Evolutionary conservation across 768 basidiomycete genomes (phyloP).

Genomic region (Chalciporus pseudorubinellus): DNA sequence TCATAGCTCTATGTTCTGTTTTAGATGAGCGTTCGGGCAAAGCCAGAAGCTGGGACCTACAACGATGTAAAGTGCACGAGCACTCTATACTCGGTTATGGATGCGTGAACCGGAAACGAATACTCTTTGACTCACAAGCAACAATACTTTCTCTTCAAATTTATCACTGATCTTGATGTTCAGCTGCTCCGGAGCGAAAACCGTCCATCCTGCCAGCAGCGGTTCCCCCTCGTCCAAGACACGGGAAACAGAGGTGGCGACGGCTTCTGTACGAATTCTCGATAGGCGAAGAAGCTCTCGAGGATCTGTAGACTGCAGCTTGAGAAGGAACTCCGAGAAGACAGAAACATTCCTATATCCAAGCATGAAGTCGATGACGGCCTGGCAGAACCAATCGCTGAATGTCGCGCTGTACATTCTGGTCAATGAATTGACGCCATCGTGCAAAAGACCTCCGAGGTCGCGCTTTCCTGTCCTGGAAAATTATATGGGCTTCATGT

Average conservation of each 20-base stretch:
- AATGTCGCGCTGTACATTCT: slow-evolving; percentile 88
- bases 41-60: slow-evolving; percentile 42
- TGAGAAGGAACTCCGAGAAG: slow-evolving; percentile 91
- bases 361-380: slow-evolving; percentile 89
- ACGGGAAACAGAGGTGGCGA: slow-evolving; percentile 81
- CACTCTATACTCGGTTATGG: slow-evolving; percentile 26
- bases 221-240: slow-evolving; percentile 76
- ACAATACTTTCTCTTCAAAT: slow-evolving; percentile 91
- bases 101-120: not conserved
- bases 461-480: slow-evolving; percentile 93
- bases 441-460: slow-evolving; percentile 85
- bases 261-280: slow-evolving; percentile 87
- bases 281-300: slow-evolving; percentile 84
- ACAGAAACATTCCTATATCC: slow-evolving; percentile 84
- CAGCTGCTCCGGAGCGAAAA: slow-evolving; percentile 79
- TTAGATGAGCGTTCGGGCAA: not conserved
- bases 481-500: slow-evolving; percentile 2
- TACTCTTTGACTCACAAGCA: slow-evolving; percentile 60
- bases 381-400: slow-evolving; percentile 96
- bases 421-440: slow-evolving; percentile 92
- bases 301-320: slow-evolving; percentile 88
- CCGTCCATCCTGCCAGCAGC: slow-evolving; percentile 84
- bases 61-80: slow-evolving; percentile 69
- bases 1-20: slow-evolving; percentile 71
- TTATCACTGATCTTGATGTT: slow-evolving; percentile 70